Evolutionary conservation across 345 rosid species (phyloP).

Genomic region (Dipteronia sinensis): DNA sequence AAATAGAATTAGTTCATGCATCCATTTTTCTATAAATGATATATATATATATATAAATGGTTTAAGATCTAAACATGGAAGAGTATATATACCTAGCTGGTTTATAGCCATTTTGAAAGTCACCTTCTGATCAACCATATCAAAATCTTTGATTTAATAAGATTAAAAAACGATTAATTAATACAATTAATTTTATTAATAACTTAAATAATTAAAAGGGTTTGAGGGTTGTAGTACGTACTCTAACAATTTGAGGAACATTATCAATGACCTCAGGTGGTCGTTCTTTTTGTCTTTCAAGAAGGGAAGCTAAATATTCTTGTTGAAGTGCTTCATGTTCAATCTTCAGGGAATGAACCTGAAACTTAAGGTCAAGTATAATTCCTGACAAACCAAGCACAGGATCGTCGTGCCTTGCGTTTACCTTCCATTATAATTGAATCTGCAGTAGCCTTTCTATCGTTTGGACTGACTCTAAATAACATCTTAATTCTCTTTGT

Average conservation of each 20-base stretch:
- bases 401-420: too few species aligned
- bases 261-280: too few species aligned
- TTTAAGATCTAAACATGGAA: not conserved
- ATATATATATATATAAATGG: too few species aligned
- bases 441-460: slow-evolving; percentile 25
- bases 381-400: too few species aligned
- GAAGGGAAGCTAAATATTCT: not conserved
- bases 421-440: slow-evolving; percentile 10
- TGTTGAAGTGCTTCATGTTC: slow-evolving; percentile 15
- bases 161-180: not conserved
- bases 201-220: not conserved
- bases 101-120: too few species aligned
- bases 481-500: slow-evolving; percentile 25
- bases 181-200: not conserved
- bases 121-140: not conserved
- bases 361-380: slow-evolving; percentile 10
- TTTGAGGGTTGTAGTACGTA: too few species aligned
- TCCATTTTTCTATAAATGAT: too few species aligned
- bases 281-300: not conserved
- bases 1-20: too few species aligned
- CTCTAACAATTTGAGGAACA: too few species aligned
- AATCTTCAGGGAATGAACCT: slow-evolving; percentile 3
- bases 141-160: not conserved
- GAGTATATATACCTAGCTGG: not conserved
- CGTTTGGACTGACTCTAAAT: slow-evolving; percentile 12